Conservation (phyloP, 1,139 yeast species). For the Nakaseomyces nivariensis region DNA sequence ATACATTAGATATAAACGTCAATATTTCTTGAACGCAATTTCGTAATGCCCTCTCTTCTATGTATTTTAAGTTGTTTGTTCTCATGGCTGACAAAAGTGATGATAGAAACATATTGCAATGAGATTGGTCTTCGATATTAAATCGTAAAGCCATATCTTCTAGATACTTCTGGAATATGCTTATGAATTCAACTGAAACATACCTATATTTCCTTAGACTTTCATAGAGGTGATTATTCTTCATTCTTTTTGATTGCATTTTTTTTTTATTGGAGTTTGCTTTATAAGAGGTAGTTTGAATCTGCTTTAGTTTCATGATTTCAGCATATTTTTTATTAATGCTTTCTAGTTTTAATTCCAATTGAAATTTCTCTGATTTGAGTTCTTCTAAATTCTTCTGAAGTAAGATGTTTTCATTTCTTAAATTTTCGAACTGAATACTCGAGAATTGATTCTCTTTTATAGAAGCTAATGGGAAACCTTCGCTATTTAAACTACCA, state of each 20-base stretch:
- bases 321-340: neutral
- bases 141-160: neutral
- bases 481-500: too few relatives aligned
- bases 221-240: neutral
- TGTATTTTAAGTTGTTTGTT: neutral
- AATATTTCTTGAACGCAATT: neutral
- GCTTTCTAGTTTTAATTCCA: neutral
- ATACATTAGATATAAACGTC: neutral
- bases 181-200: neutral
- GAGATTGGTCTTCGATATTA: neutral
- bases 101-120: neutral
- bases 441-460: neutral
- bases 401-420: neutral
- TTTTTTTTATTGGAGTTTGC: neutral
- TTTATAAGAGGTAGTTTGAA: neutral
- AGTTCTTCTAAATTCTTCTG: neutral
- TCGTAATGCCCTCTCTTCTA: neutral
- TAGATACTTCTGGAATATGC: neutral
- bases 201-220: neutral
- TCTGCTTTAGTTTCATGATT: neutral
- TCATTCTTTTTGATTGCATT: neutral
- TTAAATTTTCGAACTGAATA: neutral
- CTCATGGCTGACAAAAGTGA: neutral
- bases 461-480: too few relatives aligned
- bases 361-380: neutral